Percentiles rank a stretch among this genome's conserved stretches.
These are phyloP conservation scores for Colletotrichum sp. DNA, from an alignment of 2,329 filamentous ascomycete genomes.

Conservation along the genomic window DNA sequence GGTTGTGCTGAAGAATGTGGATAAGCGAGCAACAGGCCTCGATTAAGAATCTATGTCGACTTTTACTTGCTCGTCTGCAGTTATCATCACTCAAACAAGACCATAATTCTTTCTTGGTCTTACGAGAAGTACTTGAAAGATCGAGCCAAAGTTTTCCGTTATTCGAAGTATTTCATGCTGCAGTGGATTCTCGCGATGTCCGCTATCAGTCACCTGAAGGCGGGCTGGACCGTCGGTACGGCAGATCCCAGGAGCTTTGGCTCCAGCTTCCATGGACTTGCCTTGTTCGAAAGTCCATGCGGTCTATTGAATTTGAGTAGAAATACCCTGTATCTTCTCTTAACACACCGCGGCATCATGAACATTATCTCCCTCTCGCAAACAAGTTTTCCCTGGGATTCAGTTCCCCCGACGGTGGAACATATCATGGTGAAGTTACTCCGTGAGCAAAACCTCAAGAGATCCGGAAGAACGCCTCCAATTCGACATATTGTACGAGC, in stretches of 20 bases:
- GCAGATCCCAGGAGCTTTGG: neutral
- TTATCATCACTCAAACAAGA: neutral
- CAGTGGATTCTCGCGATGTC: neutral
- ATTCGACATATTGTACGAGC: neutral
- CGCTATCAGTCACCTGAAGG: neutral
- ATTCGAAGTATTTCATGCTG: neutral
- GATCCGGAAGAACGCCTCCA: neutral
- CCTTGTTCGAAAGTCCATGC: neutral
- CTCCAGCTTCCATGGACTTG: neutral
- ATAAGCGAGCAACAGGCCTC: neutral
- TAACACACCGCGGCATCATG: neutral
- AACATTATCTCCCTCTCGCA: neutral
- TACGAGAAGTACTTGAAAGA: neutral
- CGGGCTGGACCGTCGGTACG: neutral
- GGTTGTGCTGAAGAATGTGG: neutral
- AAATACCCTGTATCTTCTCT: neutral
- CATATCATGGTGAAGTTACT: neutral
- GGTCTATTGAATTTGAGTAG: neutral
- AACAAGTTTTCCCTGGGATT: neutral
- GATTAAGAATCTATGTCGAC: neutral
- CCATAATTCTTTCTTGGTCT: neutral
- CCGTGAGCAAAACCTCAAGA: neutral
- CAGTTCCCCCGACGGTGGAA: neutral
- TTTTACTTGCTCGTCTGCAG: neutral
- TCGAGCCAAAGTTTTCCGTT: accelerated